These are phyloP conservation scores for Lactarius quietus DNA, from an alignment of 768 basidiomycete species.

Conservation along the genomic window DNA sequence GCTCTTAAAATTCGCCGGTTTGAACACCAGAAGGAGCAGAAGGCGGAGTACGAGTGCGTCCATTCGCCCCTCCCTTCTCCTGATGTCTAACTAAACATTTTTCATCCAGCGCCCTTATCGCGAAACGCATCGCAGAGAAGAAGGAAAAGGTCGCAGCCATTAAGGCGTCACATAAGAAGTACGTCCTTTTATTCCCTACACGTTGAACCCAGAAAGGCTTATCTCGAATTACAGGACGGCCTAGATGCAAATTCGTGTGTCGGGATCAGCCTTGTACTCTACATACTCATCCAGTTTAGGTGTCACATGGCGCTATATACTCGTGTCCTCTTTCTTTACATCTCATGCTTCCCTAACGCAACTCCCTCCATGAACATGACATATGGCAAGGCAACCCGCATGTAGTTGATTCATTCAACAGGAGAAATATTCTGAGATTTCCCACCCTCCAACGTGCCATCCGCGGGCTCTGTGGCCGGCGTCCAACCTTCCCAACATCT, in stretches of 20 bases:
- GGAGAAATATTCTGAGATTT: not conserved
- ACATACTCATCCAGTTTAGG: constrained; percentile 15
- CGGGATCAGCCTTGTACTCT: constrained; percentile 11
- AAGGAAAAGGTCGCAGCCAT: constrained; percentile 86
- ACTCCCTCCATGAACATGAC: constrained; percentile 10
- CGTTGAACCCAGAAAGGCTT: not conserved
- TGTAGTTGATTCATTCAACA: not conserved
- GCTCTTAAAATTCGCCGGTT: constrained; percentile 85
- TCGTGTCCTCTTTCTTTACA: constrained; percentile 19
- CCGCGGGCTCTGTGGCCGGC: not conserved
- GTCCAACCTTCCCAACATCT: not conserved
- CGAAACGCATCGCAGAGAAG: constrained; percentile 91
- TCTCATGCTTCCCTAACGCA: constrained; percentile 15
- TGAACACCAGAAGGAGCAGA: constrained; percentile 93
- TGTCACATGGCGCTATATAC: constrained; percentile 19
- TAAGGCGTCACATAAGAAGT: constrained; percentile 82
- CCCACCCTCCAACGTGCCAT: not conserved
- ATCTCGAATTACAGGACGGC: constrained; percentile 18
- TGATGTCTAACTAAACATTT: constrained; percentile 7
- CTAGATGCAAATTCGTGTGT: constrained; percentile 9
- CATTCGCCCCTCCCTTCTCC: not conserved
- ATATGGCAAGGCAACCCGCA: constrained; percentile 8
- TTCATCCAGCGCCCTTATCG: constrained; percentile 53
- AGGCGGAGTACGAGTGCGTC: constrained; percentile 84
- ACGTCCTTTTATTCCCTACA: constrained; percentile 21